Evolutionary conservation across 768 basidiomycete genomes (phyloP), one percentile per base, ranked within the genome.

Genomic region (Amanita rimosa): DNA sequence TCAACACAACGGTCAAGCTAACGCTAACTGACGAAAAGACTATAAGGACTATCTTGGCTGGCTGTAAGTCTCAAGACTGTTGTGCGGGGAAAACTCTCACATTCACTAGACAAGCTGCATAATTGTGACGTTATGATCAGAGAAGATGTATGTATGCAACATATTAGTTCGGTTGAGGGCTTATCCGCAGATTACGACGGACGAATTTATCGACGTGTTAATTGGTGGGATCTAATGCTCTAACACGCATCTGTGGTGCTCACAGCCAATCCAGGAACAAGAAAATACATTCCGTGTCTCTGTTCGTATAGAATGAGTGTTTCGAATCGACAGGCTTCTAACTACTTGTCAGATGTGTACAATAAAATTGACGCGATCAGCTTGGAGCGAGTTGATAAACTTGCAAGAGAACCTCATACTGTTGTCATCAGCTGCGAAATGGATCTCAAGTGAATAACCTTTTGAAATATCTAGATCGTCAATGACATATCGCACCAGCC

Each of bases 51-150:
- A 95, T 99, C 53, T 67, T 99, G 36, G 88, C 92, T 50, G 78
- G 88, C 34, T 95, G 92, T 83, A 65, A 53, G 78, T 68, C 35
- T 38, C 9, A 36, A n/a, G n/a, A n/a, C n/a, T 36, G 29, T 48
- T 13, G 11, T 19, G 9, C 4, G 7, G 21, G 3, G 4, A n/a
- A 16, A 17, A 14, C 6, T 44, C 39, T 38, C 22, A 46, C 16
- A 38, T 38, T 4, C 13, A 10, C 6, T 53, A 90, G 87, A 91
- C 62, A 93, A 90, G 64, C 65, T 92, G 24, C 90, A 91, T 60
- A 89, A 95, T 58, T 95, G 92, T 60, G 95, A 99, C 65, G 85
- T 98, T 7, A 95, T 98, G 92, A 91, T 99, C 57, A 76, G 96
- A 60, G 94, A 99, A 72, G 95, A 99, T 66, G 93, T 96, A 9